Conservation (phyloP, 1,139 yeast species). For the Candida sp. region DNA sequence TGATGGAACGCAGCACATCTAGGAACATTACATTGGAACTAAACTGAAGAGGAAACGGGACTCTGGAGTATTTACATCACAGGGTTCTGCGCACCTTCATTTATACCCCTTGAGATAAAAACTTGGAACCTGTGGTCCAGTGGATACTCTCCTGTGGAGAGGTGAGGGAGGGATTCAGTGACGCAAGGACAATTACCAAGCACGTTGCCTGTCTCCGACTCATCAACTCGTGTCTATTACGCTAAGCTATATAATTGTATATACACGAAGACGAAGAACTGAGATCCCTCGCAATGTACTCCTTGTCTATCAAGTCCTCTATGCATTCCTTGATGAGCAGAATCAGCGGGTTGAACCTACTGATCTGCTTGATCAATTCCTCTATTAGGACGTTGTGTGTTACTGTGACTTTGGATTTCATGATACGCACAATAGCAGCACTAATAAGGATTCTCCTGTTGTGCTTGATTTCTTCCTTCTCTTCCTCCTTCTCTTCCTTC, state of each 20-base stretch:
- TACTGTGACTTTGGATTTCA: conserved; percentile 69
- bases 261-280: no score
- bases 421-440: conserved; percentile 88
- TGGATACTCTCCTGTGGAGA: no score
- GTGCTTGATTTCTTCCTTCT: conserved; percentile 42
- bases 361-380: conserved; percentile 67
- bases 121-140: no score
- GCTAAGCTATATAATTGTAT: conserved; percentile 61
- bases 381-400: conserved; percentile 68
- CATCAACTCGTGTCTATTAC: not conserved
- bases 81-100: no score
- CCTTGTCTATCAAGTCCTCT: conserved; percentile 83
- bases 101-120: no score
- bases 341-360: conserved; percentile 74
- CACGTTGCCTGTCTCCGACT: no score
- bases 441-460: conserved; percentile 60
- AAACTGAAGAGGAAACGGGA: no score
- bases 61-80: no score
- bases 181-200: no score
- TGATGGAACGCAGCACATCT: no score
- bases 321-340: conserved; percentile 73
- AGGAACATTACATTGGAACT: no score
- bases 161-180: no score
- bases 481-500: conserved; percentile 44
- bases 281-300: conserved; percentile 42